Evolutionary conservation across 305 asterid genomes (phyloP).

Genomic region (Fraxinus angustifolia): DNA sequence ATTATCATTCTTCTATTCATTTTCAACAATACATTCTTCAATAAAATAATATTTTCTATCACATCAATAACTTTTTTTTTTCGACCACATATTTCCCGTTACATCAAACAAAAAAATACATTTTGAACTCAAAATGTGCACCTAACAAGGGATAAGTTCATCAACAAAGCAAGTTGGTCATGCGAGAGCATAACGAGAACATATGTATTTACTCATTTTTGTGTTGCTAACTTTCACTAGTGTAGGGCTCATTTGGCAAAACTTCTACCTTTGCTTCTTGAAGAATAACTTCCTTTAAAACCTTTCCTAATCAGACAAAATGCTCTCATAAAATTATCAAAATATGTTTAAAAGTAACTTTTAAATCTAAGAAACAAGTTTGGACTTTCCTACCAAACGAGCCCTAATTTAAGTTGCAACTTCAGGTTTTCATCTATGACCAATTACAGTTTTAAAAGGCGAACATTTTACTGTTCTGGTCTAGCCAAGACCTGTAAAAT

Average conservation of each 20-base stretch:
- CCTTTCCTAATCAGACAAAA: neutral
- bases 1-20: too few relatives aligned
- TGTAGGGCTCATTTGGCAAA: neutral
- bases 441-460: neutral
- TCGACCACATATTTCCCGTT: too few relatives aligned
- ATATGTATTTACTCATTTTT: neutral
- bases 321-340: neutral
- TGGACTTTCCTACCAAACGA: neutral
- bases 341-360: neutral
- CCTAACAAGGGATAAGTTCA: too few relatives aligned
- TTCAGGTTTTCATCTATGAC: neutral
- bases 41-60: too few relatives aligned
- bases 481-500: neutral
- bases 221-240: neutral
- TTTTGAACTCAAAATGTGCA: too few relatives aligned
- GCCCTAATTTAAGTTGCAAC: neutral
- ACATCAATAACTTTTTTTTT: too few relatives aligned
- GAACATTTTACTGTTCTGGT: neutral
- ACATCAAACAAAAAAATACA: too few relatives aligned
- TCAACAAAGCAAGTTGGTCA: neutral
- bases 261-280: neutral
- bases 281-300: neutral
- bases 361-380: neutral
- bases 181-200: neutral
- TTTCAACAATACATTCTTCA: too few relatives aligned